Evolutionary conservation across 371 early-diverging fungal genomes (phyloP), one percentile per base, ranked within the genome.

Genomic region (Apophysomyces ossiformis): DNA sequence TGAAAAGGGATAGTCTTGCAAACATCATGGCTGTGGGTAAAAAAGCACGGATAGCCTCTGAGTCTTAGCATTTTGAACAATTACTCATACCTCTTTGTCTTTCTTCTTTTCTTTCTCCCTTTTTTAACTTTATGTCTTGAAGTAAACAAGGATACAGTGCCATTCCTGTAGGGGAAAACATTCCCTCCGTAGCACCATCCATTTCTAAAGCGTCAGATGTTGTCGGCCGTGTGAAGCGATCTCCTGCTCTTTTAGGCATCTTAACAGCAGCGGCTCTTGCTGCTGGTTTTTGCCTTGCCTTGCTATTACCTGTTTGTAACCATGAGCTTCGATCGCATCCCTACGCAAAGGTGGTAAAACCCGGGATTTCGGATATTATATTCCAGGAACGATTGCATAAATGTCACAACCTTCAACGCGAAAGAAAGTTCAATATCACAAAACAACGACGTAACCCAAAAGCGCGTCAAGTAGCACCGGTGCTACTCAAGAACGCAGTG

Each of bases 401-500:
- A 36, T 73, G 74, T 38, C 45, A 57, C 9, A 57, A 61, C 11
- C 39, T 69, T 16, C 47, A 68, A n/a, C 56, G 41, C 21, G 50
- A 13, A 9, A 43, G 38, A 36, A 44, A 37, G 21, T 63, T 47
- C 1, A 58, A 58, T 26, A 59, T n/a, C 12, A 63, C 67, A 36
- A 38, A 43, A 32, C 61, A 26, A 3, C 69, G 63, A 12, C 59
- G 35, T 5, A 73, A 65, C 60, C 71, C 69, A 37, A 45, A 62
- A 57, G 64, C 35, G 36, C 61, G 15, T 21, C 13, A 67, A 65
- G 18, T 70, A 60, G 54, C 46, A 37, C 59, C 74, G 11, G 70
- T 79, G 0, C 58, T 85, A 26, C 63, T 87, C 54, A 84, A 70
- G 68, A 83, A 87, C 46, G 89, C 83, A 6, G 74, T 71, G 12